phyloP scores from a whole-genome alignment of 108 stramenopile genomes.

The Conticribra guillardii region DNA sequence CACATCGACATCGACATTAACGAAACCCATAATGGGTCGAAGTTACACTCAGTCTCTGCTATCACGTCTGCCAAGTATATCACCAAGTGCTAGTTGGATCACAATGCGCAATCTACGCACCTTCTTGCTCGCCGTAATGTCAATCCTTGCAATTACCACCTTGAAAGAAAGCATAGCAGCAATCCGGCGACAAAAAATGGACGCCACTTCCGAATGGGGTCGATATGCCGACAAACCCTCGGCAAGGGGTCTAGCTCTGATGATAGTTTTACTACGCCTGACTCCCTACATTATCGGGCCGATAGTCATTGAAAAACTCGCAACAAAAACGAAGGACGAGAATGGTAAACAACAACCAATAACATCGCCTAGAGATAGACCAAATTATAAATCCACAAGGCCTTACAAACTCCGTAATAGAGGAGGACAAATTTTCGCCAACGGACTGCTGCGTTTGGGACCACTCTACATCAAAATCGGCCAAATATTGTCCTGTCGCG shows the following conservation, averaged over 20 bases:
- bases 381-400: constrained; percentile 23
- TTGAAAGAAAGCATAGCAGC: constrained; percentile 29
- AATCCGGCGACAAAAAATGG: constrained; percentile 52
- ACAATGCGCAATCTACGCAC: constrained; percentile 6
- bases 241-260: constrained; percentile 66
- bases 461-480: constrained; percentile 93
- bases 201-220: constrained; percentile 86
- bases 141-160: constrained; percentile 2
- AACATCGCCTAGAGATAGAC: neutral
- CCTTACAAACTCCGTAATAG: constrained; percentile 33
- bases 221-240: constrained; percentile 76
- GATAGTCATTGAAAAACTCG: constrained; percentile 23
- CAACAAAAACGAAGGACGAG: constrained; percentile 21
- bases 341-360: neutral
- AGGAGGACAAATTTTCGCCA: constrained; percentile 63
- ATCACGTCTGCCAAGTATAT: neutral
- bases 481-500: constrained; percentile 90
- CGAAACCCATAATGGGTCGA: constrained; percentile 4
- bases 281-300: constrained; percentile 31
- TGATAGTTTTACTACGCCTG: constrained; percentile 38
- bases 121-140: neutral
- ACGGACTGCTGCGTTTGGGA: constrained; percentile 79
- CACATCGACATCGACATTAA: neutral
- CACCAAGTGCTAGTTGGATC: neutral
- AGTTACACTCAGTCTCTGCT: neutral